A percentile compares a stretch with the other conserved stretches of the same genome.
phyloP scores from a whole-genome alignment of 768 basidiomycete species.

The Boletus tylopilopsis region DNA sequence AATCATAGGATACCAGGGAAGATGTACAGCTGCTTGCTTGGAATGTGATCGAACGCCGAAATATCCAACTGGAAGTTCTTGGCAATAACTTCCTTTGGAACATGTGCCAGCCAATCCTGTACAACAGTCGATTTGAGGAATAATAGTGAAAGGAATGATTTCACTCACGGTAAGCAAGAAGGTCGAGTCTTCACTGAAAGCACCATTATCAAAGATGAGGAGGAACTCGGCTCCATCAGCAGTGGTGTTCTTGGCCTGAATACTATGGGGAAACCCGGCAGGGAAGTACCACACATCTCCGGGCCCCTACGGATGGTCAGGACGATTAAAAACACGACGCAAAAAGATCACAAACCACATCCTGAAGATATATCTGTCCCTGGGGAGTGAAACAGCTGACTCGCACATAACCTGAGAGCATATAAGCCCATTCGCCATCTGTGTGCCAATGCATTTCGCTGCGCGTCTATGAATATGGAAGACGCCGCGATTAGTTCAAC shows the following conservation, averaged over 20 bases:
- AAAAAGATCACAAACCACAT: conserved; percentile 39
- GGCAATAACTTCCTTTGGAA: conserved; percentile 53
- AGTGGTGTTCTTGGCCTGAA: conserved; percentile 49
- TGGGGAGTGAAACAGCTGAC: conserved; percentile 51
- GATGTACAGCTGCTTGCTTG: conserved; percentile 53
- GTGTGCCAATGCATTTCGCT: conserved; percentile 46
- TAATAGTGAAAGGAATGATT: no score
- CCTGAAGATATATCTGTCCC: conserved; percentile 49
- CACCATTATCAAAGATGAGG: conserved; percentile 39
- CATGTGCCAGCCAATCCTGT: conserved; percentile 67
- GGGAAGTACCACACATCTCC: conserved; percentile 62
- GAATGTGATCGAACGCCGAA: conserved; percentile 52
- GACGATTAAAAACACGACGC: conserved; percentile 9
- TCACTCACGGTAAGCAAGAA: conserved; percentile 38
- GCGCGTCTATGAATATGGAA: conserved; percentile 4
- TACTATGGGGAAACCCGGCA: conserved; percentile 50
- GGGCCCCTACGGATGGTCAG: conserved; percentile 23
- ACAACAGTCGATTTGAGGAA: not conserved
- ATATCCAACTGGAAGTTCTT: conserved; percentile 57
- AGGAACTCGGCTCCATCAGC: conserved; percentile 52
- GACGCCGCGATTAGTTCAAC: not conserved
- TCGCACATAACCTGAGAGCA: conserved; percentile 45
- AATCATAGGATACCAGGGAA: conserved; percentile 36
- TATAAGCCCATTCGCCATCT: conserved; percentile 49
- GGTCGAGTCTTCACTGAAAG: conserved; percentile 56